Evolutionary conservation across 139 green algal species (phyloP), one percentile per base, ranked within the genome.

Genomic region (Picochlorum sp.): DNA sequence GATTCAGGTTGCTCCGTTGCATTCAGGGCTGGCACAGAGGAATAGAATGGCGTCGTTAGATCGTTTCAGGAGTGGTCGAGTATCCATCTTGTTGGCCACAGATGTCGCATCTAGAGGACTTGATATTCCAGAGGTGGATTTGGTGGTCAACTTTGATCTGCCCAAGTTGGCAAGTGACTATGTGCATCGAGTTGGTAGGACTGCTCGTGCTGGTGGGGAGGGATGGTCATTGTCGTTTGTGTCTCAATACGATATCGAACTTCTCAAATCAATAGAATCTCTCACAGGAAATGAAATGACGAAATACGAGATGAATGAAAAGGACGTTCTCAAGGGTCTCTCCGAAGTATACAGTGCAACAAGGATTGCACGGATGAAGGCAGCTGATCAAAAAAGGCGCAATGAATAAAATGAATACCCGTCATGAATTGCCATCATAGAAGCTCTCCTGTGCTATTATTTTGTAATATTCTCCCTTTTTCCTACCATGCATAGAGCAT

Each of bases 61-160:
- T 8, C 50, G 65, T 34, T 97, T 97, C 83, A 88, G 87, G 52
- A 66, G 50, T 6, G 70, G 77, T 3, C 34, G 58, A 4, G 74
- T 85, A 44, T 73, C 70, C 0, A 65, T 96, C 28, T 74, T 96
- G 60, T 60, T 97, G 37, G 90, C 90, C 23, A 97, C 90, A 0
- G 92, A 98, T 65, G 90, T 98, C 2, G 92, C 89, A 1, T 83
- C 76, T 3, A 68, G 95, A 7, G 94, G 94, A 4, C 78, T 99
- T 57, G 94, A 99, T 80, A 98, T 99, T 31, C 82, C 87, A 20
- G 83, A 75, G 0, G 92, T 99, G 44, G 85, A 97, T 62, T 71
- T 90, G 10, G 94, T 99, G 6, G 67, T 98, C 63, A 98, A 96
- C 71, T 97, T 85, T 68, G 92, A 98, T 66, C 68, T 92, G 60